Evolutionary conservation across 176 grass and related monocot genomes (phyloP), one percentile per base, ranked within the genome.

Genomic region (Rhynchospora breviuscula): DNA sequence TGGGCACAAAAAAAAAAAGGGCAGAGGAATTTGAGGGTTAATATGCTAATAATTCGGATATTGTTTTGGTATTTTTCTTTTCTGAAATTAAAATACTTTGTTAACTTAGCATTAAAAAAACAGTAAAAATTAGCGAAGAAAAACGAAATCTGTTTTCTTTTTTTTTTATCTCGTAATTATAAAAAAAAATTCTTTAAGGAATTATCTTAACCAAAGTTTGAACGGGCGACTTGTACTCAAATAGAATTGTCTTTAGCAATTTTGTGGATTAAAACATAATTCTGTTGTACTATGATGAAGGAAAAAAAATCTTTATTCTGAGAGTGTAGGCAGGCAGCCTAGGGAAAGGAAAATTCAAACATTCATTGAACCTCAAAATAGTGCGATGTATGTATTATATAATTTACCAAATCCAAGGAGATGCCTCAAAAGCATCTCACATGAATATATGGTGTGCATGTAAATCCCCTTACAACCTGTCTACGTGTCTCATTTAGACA

Each of bases 401-500:
- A 25, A 51, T 66, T 82, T 82, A 82, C 79, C 40, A 64, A 82
- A 82, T 65, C 43, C 80, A 82, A 82, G 57, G 60, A 33, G 21
- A 40, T 47, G 78, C 63, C 80, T 82, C 61, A 82, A 82, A 82
- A 82, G 80, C 80, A 82, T 82, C 8, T 54, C 33, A 82, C 61
- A 82, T 82, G 80, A 62, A 82, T n/a, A n/a, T n/a, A n/a, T 82
- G 80, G 21, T 51, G 33, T 81, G 58, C 58, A 81, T 82, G 43
- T 21, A 82, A 82, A 10, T 67, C 12, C 59, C 18, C 19, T 49
- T 33, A 82, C 72, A 82, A 82, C 47, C 44, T 67, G 6, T 82
- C 80, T 65, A 82, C 61, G 80, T 82, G 80, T 82, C 80, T 82
- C 80, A 67, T 47, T 67, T 67, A 65, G 60, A 67, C 80, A 51